Percentiles rank a stretch among this genome's conserved stretches.
phyloP scores from a whole-genome alignment of 495 filamentous ascomycete genomes.

The Aspergillus funiculosus region DNA sequence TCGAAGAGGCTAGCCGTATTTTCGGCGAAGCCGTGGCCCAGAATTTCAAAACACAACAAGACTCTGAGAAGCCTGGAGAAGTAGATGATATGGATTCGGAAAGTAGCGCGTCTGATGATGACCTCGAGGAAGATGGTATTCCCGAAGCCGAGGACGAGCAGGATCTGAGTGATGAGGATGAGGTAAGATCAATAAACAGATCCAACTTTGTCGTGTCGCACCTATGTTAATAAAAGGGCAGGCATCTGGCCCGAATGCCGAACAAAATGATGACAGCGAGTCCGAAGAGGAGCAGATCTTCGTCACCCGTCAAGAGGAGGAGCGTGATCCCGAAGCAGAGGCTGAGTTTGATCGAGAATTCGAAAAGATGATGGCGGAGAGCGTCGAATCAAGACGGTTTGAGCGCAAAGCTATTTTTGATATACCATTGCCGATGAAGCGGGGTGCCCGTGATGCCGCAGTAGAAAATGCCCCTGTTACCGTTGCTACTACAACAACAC shows the following conservation, averaged over 20 bases:
- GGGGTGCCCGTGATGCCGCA: slow-evolving; percentile 57
- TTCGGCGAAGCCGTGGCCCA: slow-evolving; percentile 85
- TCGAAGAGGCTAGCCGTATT: slow-evolving; percentile 75
- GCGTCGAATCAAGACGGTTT: slow-evolving; percentile 86
- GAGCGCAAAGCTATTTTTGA: slow-evolving; percentile 93
- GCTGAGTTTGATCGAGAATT: slow-evolving; percentile 98
- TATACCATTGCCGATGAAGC: slow-evolving; percentile 82
- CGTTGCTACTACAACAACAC: slow-evolving; percentile 15
- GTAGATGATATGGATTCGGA: slow-evolving; percentile 59
- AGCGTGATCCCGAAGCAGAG: slow-evolving; percentile 88
- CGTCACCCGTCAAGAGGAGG: slow-evolving; percentile 82
- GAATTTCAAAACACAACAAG: slow-evolving; percentile 73
- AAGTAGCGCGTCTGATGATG: slow-evolving; percentile 59
- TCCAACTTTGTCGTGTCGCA: neutral
- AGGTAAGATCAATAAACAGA: slow-evolving; percentile 37
- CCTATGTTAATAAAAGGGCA: slow-evolving; percentile 16
- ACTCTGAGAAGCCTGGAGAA: slow-evolving; percentile 59
- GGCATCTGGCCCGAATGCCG: slow-evolving; percentile 49
- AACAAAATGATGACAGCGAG: slow-evolving; percentile 43
- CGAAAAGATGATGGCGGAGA: slow-evolving; percentile 98
- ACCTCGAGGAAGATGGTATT: slow-evolving; percentile 50
- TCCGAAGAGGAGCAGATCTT: slow-evolving; percentile 81
- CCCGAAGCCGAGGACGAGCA: slow-evolving; percentile 54
- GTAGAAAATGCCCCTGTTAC: slow-evolving; percentile 36
- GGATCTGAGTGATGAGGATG: slow-evolving; percentile 55